A percentile compares a stretch with the other conserved stretches of the same genome.
phyloP scores from a whole-genome alignment of 768 basidiomycete genomes.

The Suillus clintonianus region DNA sequence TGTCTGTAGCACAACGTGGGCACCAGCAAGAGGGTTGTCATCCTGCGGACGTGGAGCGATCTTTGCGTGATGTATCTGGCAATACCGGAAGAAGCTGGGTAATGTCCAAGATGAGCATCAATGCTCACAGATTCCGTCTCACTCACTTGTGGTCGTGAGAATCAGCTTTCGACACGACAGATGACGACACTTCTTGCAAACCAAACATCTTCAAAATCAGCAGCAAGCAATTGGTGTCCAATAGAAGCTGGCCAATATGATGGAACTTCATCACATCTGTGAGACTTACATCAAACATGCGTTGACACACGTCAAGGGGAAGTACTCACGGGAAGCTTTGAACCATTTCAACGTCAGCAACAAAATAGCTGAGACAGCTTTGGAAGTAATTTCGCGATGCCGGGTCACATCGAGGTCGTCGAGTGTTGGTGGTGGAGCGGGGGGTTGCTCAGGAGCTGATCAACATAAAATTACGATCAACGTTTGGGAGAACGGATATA shows the following conservation, averaged over 20 bases:
- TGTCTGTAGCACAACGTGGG: conserved; percentile 58
- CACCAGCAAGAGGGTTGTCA: conserved; percentile 57
- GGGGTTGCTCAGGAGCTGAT: conserved; percentile 62
- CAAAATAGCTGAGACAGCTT: conserved; percentile 94
- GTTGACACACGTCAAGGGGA: not conserved
- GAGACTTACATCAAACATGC: conserved; percentile 2
- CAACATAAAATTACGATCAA: conserved; percentile 8
- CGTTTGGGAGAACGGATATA: not conserved
- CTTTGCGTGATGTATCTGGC: conserved; percentile 75
- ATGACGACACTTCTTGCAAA: conserved; percentile 84
- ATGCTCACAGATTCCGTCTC: conserved; percentile 2
- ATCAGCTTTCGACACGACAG: conserved; percentile 88
- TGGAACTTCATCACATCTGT: conserved; percentile 98
- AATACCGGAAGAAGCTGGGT: conserved; percentile 93
- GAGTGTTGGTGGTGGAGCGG: conserved; percentile 68
- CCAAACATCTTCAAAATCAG: conserved; percentile 98
- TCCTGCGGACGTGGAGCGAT: conserved; percentile 65
- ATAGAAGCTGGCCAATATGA: conserved; percentile 90
- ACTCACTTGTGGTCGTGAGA: conserved; percentile 81
- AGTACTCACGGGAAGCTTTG: conserved; percentile 89
- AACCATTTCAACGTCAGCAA: conserved; percentile 95
- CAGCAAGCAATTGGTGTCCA: conserved; percentile 93
- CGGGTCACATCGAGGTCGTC: conserved; percentile 93
- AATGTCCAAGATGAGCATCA: conserved; percentile 6
- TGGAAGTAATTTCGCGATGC: conserved; percentile 96